Evolutionary conservation across 495 filamentous ascomycete genomes (phyloP).

Genomic region (Aspergillus heteromorphus): DNA sequence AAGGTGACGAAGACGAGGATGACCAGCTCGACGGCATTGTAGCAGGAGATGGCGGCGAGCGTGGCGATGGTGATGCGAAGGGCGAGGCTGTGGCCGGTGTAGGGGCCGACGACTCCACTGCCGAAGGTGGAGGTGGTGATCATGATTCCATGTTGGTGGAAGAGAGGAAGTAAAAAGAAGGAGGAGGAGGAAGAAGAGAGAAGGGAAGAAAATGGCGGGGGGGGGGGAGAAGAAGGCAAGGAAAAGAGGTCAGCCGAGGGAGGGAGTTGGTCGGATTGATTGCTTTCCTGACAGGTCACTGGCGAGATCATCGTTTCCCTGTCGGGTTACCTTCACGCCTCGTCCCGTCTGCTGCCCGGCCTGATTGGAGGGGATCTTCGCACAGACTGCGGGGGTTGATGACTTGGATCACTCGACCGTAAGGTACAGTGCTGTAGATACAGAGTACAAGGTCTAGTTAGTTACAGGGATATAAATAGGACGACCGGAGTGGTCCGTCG

Average conservation of each 20-base stretch:
- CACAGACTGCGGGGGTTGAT: too few relatives aligned
- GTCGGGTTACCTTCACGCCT: too few relatives aligned
- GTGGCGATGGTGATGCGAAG: slow-evolving; percentile 49
- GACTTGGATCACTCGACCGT: too few relatives aligned
- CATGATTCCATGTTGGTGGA: slow-evolving; percentile 15
- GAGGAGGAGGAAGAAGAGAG: neutral
- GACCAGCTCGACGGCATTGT: slow-evolving; percentile 51
- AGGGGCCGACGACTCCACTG: slow-evolving; percentile 41
- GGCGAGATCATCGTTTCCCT: neutral
- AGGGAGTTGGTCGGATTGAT: neutral
- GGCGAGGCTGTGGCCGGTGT: slow-evolving; percentile 28
- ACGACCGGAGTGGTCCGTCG: too few relatives aligned
- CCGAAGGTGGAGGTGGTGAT: slow-evolving; percentile 23
- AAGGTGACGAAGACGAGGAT: slow-evolving; percentile 53
- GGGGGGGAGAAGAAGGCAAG: slow-evolving; percentile 1
- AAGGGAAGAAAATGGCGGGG: neutral
- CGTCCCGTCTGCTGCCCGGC: neutral
- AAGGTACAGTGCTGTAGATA: too few relatives aligned
- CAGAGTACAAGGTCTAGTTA: too few relatives aligned
- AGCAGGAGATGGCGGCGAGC: slow-evolving; percentile 49
- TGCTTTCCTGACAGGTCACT: neutral
- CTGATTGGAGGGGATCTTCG: too few relatives aligned
- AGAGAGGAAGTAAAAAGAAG: neutral
- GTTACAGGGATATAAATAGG: too few relatives aligned
- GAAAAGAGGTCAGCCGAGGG: neutral